Percentiles rank a stretch among this genome's conserved stretches.
Evolutionary conservation across 768 basidiomycete species (phyloP).

Genomic region (Lactarius hengduanensis): DNA sequence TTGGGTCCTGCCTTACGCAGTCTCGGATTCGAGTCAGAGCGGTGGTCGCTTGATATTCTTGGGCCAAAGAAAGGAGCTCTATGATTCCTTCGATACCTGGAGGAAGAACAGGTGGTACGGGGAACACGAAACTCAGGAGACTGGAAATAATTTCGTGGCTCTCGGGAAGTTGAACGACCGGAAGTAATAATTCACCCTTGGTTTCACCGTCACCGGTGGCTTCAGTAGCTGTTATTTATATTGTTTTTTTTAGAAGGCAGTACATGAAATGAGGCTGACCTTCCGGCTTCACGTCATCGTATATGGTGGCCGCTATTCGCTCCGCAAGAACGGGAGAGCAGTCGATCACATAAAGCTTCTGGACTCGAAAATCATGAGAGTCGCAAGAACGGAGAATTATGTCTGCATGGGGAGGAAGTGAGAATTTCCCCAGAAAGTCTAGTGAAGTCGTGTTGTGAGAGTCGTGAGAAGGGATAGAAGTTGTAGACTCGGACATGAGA

Average conservation of each 20-base stretch:
- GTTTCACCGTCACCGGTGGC: not conserved
- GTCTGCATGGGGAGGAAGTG: slow-evolving; percentile 2
- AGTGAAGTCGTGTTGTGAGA: not conserved
- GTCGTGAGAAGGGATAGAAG: not conserved
- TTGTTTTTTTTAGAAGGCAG: not conserved
- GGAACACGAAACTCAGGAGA: not conserved
- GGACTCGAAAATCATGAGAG: slow-evolving; percentile 13
- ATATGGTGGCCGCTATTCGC: not conserved
- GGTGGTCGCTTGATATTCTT: not conserved
- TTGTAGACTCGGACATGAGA: too few species aligned
- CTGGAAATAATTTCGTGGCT: not conserved
- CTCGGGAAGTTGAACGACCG: not conserved
- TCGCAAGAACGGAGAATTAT: slow-evolving; percentile 11
- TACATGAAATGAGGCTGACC: not conserved
- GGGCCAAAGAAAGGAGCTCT: not conserved
- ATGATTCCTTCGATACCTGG: not conserved
- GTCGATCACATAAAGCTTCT: slow-evolving; percentile 6
- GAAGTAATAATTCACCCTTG: not conserved
- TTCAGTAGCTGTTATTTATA: not conserved
- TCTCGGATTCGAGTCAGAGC: not conserved
- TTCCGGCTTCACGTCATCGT: not conserved
- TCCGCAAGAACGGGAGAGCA: slow-evolving; percentile 30
- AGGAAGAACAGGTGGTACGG: not conserved
- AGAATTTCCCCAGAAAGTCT: not conserved
- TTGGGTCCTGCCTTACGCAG: too few species aligned